Conservation (phyloP, 768 basidiomycete species). For the Leccinum broughii region DNA sequence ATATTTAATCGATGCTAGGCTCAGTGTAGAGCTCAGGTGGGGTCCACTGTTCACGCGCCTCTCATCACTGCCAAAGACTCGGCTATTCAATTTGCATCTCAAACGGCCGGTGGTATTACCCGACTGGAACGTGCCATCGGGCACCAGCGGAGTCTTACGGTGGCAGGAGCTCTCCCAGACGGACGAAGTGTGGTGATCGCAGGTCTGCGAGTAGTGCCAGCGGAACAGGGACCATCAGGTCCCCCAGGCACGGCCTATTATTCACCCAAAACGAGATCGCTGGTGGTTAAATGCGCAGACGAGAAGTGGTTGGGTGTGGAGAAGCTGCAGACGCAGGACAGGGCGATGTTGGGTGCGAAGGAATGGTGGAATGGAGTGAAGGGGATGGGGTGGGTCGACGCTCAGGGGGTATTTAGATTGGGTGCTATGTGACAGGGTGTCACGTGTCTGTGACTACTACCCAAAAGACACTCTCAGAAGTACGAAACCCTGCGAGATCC, state of each 20-base stretch:
- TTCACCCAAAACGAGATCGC: conserved; percentile 36
- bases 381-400: conserved; percentile 29
- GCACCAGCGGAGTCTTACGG: conserved; percentile 29
- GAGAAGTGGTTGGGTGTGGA: conserved; percentile 53
- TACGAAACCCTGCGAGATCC: conserved; percentile 12
- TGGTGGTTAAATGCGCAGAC: conserved; percentile 58
- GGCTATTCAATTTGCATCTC: conserved; percentile 18
- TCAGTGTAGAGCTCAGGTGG: conserved; percentile 47
- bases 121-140: conserved; percentile 31
- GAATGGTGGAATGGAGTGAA: conserved; percentile 82
- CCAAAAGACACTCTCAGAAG: not conserved
- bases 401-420: conserved; percentile 16
- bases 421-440: conserved; percentile 8
- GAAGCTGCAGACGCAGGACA: conserved; percentile 62
- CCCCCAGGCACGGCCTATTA: conserved; percentile 47
- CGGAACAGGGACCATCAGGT: conserved; percentile 1
- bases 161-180: conserved; percentile 25
- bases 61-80: conserved; percentile 20
- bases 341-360: conserved; percentile 50
- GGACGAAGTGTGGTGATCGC: conserved; percentile 27
- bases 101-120: conserved; percentile 19
- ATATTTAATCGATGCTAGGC: conserved; percentile 40
- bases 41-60: conserved; percentile 49
- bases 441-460: not conserved
- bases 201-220: conserved; percentile 17